Evolutionary conservation across 2,329 filamentous ascomycete genomes (phyloP).

Genomic region (Pseudogymnoascus sp.): DNA sequence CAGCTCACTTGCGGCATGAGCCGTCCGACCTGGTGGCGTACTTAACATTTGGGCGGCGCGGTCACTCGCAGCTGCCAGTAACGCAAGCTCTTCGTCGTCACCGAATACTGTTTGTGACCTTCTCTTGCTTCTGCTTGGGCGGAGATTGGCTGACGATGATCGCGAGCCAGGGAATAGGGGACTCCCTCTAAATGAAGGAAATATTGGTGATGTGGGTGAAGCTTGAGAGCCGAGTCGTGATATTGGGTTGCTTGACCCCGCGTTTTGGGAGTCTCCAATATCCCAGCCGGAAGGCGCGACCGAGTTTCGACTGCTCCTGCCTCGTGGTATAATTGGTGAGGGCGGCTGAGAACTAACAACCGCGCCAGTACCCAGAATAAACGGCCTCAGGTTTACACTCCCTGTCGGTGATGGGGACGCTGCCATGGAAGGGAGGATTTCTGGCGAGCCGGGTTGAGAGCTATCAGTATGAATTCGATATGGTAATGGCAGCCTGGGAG

Average conservation of each 20-base stretch:
- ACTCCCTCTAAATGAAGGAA: not conserved
- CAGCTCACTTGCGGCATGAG: not conserved
- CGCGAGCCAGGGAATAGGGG: not conserved
- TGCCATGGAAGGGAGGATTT: not conserved
- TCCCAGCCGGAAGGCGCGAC: not conserved
- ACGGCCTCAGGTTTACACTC: not conserved
- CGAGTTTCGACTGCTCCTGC: not conserved
- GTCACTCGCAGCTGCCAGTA: not conserved
- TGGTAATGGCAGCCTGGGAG: not conserved
- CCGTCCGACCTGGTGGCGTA: not conserved
- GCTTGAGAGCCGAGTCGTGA: not conserved
- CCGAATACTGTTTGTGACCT: not conserved
- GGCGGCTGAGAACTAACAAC: not conserved
- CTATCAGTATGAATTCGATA: not conserved
- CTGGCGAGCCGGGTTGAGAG: not conserved
- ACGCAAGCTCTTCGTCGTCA: not conserved
- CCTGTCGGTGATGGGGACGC: not conserved
- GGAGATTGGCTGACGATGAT: not conserved
- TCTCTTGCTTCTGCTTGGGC: not conserved
- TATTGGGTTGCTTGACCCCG: not conserved
- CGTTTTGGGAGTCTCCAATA: not conserved
- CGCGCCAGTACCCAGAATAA: not conserved
- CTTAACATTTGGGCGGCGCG: not conserved
- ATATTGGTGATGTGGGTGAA: slow-evolving; percentile 3
- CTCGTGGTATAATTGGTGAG: not conserved